A percentile compares a stretch with the other conserved stretches of the same genome.
Conservation (phyloP, 176 grass and related monocot species). For the maize (Zea mays) region DNA sequence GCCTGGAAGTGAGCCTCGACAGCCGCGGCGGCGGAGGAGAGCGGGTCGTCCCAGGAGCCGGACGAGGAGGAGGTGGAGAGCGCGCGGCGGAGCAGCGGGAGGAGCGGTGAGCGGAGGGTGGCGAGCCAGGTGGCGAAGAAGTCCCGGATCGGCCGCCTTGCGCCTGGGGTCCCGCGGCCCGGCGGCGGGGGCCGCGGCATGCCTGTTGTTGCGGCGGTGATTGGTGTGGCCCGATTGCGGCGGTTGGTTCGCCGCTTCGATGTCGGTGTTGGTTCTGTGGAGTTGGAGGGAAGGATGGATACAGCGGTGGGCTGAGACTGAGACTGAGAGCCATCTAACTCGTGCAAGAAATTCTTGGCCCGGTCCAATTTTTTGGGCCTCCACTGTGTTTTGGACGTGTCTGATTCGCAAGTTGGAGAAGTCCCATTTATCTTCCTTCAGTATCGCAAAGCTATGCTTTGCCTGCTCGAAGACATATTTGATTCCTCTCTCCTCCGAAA, state of each 20-base stretch:
- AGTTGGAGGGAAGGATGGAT: slow-evolving; percentile 29
- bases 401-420: no score
- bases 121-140: slow-evolving; percentile 63
- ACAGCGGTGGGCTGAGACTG: neutral
- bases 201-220: neutral
- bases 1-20: slow-evolving; percentile 63
- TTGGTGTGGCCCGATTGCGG: slow-evolving; percentile 24
- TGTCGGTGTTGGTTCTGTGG: neutral
- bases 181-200: slow-evolving; percentile 50
- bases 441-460: no score
- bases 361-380: neutral
- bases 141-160: slow-evolving; percentile 51
- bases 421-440: no score
- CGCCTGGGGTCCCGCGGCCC: slow-evolving; percentile 34
- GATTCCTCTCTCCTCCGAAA: no score
- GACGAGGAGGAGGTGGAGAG: slow-evolving; percentile 43
- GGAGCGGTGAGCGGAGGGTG: slow-evolving; percentile 56
- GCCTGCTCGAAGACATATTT: no score
- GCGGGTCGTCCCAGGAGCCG: slow-evolving; percentile 42
- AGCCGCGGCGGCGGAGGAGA: slow-evolving; percentile 45
- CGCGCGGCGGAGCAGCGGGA: slow-evolving; percentile 60
- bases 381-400: no score
- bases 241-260: slow-evolving; percentile 16
- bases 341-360: slow-evolving; percentile 16
- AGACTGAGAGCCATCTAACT: slow-evolving; percentile 7